Evolutionary conservation across 768 basidiomycete genomes (phyloP).

Genomic region (Pleurotus salmoneostramineus): DNA sequence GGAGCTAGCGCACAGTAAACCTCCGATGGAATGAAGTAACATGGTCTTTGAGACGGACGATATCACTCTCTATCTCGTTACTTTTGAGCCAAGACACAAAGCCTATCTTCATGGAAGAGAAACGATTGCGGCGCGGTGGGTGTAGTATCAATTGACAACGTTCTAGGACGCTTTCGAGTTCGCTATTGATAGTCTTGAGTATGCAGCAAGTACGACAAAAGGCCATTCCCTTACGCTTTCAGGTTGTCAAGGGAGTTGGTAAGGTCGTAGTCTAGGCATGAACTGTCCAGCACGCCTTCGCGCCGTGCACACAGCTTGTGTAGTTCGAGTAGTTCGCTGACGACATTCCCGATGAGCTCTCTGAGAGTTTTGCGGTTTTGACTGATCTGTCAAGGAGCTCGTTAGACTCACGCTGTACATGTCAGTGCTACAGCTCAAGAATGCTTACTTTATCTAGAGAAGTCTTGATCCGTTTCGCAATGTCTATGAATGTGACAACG

Average conservation of each 20-base stretch:
- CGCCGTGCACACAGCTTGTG: constrained; percentile 1
- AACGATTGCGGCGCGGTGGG: not conserved
- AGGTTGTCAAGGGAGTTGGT: not conserved
- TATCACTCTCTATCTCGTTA: not conserved
- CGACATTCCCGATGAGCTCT: not conserved
- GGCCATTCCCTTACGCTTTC: not conserved
- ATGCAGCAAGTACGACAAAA: not conserved
- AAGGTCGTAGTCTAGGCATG: not conserved
- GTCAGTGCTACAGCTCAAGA: not conserved
- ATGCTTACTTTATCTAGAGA: constrained; percentile 3
- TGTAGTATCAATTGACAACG: not conserved
- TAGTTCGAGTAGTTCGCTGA: not conserved
- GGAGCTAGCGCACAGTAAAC: not conserved
- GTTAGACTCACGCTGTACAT: not conserved
- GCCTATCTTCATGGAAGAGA: not conserved
- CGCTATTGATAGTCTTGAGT: not conserved
- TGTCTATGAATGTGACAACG: constrained; percentile 4
- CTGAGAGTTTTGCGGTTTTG: constrained; percentile 4
- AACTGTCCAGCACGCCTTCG: not conserved
- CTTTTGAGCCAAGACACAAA: not conserved
- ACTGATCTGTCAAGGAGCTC: not conserved
- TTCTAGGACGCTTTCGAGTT: not conserved
- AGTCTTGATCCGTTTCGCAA: constrained; percentile 3
- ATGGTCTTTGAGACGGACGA: constrained; percentile 6
- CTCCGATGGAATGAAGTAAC: constrained; percentile 2